A percentile compares a stretch with the other conserved stretches of the same genome.
Conservation (phyloP, 2,329 filamentous ascomycete species). For the Fusarium compactum region DNA sequence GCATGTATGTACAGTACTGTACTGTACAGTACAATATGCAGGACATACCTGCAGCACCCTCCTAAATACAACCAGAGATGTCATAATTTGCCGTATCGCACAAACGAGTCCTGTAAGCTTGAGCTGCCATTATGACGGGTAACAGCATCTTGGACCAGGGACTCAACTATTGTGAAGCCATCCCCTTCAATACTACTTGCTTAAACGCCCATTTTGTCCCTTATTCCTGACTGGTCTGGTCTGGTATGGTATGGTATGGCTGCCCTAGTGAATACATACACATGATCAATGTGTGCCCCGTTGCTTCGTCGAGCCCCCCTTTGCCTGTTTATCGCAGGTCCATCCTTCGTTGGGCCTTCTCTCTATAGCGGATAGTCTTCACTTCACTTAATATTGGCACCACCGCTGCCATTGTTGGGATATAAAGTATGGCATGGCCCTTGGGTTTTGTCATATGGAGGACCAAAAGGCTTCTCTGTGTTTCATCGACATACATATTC, state of each 20-base stretch:
- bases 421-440: slow-evolving; percentile 11
- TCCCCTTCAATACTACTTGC: background rate
- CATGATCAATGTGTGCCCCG: slow-evolving; percentile 31
- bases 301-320: slow-evolving; percentile 31
- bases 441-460: slow-evolving; percentile 18
- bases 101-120: slow-evolving; percentile 14
- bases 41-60: slow-evolving; percentile 53
- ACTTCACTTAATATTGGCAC: slow-evolving; percentile 6
- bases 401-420: slow-evolving; percentile 24
- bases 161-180: slow-evolving; percentile 16
- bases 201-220: slow-evolving; percentile 6
- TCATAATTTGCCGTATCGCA: slow-evolving; percentile 30
- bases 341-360: background rate
- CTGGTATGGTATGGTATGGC: slow-evolving; percentile 8
- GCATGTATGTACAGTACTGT: slow-evolving; percentile 54
- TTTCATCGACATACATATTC: slow-evolving; percentile 43
- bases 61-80: slow-evolving; percentile 32
- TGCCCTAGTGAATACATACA: slow-evolving; percentile 18
- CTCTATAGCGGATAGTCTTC: background rate
- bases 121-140: slow-evolving; percentile 29
- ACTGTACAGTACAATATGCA: slow-evolving; percentile 53
- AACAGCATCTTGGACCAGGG: slow-evolving; percentile 30
- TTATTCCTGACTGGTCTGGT: slow-evolving; percentile 1
- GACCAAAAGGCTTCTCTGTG: slow-evolving; percentile 19
- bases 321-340: slow-evolving; percentile 3